Evolutionary conservation across 2,329 filamentous ascomycete species (phyloP), one percentile per base, ranked within the genome.

Genomic region (Cladosporium oxysporum): DNA sequence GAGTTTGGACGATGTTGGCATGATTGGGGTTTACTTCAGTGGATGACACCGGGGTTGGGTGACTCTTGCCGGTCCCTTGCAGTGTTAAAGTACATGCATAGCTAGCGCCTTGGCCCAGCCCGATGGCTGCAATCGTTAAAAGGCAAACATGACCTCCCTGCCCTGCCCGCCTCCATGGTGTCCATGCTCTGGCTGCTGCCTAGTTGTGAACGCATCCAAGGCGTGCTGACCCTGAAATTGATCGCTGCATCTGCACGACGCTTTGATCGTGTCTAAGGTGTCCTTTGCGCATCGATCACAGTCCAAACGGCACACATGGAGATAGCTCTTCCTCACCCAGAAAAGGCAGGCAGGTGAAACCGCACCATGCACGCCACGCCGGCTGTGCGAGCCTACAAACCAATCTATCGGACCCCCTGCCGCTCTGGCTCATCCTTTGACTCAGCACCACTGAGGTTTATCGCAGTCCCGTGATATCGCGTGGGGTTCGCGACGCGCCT

Each of bases 391-490:
- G 49, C 60, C 44, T 57, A 14, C 23, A 53, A 63, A n/a, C 61
- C 61, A 57, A 23, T 55, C 61, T 63, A 60, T 65, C 47, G 55
- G 47, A 41, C 44, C 49, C 44, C n/a, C 63, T 65, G 55, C 63
- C 63, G 33, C 41, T 33, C 55, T 52, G 41, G 35, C 62, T 59
- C 62, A 64, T 64, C 50, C 35, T 62, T 62, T 62, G 59, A 62
- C 59, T 62, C 59, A 52, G 47, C 59, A 31, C 59, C 47, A 52
- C 35, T 16, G 58, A 31, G 37, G 37, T 53, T 55, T 53, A 33
- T n/a, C 21, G 28, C 26, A 26, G 33, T 68, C 66, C 47, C 67
- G 65, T 68, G 66, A 67, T 66, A 69, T 66, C 66, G 67, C 58
- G 66, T 66, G 35, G 29, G 21, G 31, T 52, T 64, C 59, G 64